Base-by-base conservation (phyloP, 768 basidiomycete species). In the Asterophora lycoperdoides region DNA sequence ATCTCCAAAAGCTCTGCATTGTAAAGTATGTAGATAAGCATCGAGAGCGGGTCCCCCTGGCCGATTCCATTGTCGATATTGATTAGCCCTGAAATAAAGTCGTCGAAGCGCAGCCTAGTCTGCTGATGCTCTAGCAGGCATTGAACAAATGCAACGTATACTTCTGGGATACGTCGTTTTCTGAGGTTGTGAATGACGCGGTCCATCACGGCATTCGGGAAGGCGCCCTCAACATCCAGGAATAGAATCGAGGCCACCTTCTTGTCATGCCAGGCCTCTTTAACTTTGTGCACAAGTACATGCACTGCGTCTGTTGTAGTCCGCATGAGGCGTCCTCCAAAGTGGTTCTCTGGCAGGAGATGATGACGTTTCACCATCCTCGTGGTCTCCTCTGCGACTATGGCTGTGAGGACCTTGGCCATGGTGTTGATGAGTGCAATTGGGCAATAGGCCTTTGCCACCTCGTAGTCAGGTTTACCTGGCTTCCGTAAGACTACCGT, bases 401-500 rank as follows among this genome's bases (percentile, higher is more conserved):
- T 50, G 1, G 46, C 42, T 13, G 51, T 57, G n/a, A 65, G 56
- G 11, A 62, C 20, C 15, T 54, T 53, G 1, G 56, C 60, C 17
- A 55, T 51, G 0, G 50, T 52, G 46, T 64, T 52, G 5, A 66
- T 44, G 1, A 73, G 65, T 0, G 63, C 64, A 4, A 74, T 70
- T 0, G 67, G 72, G 2, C 67, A 55, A 49, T 62, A 71, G 3
- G 69, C 62, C 32, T 63, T 63, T 1, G 71, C 56, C 0, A 55
- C 41, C 2, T 57, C 39, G 55, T 74, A 75, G 55, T 66, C 61
- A 0, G 54, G 35, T 44, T 64, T 64, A 3, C 69, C 67, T 3
- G 69, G 69, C 51, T 74, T 74, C 5, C 58, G 41, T 0, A 74
- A 51, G 0, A 70, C 62, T 2, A 67, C 44, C 0, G 69, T 71